Conservation (phyloP, 179 eudicot genomes). For the Pouteria campechiana region DNA sequence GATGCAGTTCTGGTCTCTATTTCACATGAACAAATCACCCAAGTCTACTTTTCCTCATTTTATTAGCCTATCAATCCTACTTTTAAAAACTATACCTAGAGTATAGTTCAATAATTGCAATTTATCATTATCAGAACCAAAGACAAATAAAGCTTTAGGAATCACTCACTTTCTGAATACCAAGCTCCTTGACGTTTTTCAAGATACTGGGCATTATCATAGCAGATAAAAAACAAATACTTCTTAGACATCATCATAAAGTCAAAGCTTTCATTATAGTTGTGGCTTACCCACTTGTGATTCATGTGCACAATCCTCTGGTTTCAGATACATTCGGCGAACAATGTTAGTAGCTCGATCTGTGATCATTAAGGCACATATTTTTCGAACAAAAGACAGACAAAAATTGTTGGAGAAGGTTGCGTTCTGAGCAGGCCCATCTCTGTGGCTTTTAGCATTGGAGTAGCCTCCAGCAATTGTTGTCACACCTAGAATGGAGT, state of each 20-base stretch:
- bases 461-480: conserved; percentile 68
- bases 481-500: conserved; percentile 43
- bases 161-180: neutral
- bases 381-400: conserved; percentile 45
- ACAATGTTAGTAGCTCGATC: conserved; percentile 57
- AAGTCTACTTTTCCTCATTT: too few relatives aligned
- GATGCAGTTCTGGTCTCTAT: too few relatives aligned
- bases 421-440: conserved; percentile 62
- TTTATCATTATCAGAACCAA: too few relatives aligned
- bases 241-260: neutral
- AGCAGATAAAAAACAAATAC: neutral
- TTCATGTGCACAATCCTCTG: conserved; percentile 35
- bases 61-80: too few relatives aligned
- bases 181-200: neutral
- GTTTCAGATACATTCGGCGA: conserved; percentile 59
- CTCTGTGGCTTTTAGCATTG: conserved; percentile 25
- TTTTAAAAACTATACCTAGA: too few relatives aligned
- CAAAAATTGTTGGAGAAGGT: conserved; percentile 51
- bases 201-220: neutral
- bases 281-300: conserved; percentile 39
- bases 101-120: too few relatives aligned
- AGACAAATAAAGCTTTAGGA: too few relatives aligned
- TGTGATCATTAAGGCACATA: conserved; percentile 52
- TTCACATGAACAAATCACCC: too few relatives aligned
- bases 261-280: neutral